These are phyloP conservation scores for Zoysia matrella DNA, from an alignment of 202 grass and related monocot genomes.

Conservation along the genomic window DNA sequence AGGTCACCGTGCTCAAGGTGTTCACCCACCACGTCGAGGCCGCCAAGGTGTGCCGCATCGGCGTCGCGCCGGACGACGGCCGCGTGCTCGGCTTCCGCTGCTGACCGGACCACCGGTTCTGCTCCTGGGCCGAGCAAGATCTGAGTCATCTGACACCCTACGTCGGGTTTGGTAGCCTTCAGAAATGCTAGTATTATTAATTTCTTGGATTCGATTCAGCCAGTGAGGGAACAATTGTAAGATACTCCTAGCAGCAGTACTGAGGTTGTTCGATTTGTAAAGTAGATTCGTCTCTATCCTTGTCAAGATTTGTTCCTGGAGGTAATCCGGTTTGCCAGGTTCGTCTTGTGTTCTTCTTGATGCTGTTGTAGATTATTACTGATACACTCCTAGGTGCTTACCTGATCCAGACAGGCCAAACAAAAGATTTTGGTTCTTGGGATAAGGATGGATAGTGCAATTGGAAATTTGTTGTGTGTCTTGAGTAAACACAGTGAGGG, in stretches of 20 bases:
- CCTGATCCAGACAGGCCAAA: constrained; percentile 48
- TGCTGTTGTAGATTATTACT: constrained; percentile 26
- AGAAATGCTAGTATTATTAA: neutral
- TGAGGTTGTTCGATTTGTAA: constrained; percentile 30
- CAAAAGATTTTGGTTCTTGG: constrained; percentile 53
- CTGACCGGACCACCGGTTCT: constrained; percentile 38
- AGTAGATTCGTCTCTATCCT: constrained; percentile 11
- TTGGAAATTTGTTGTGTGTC: constrained; percentile 8
- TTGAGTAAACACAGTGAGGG: neutral
- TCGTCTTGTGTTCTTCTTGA: neutral
- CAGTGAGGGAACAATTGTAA: constrained; percentile 26
- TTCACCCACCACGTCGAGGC: constrained; percentile 88
- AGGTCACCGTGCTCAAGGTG: constrained; percentile 70
- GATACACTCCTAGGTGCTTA: constrained; percentile 2
- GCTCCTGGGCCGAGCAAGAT: constrained; percentile 34
- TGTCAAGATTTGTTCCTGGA: neutral
- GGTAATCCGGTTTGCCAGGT: neutral
- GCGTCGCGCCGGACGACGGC: constrained; percentile 61
- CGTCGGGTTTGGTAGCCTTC: neutral
- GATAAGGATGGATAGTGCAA: constrained; percentile 21
- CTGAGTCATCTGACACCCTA: neutral
- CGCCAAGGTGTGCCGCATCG: constrained; percentile 67
- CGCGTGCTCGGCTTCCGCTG: constrained; percentile 79
- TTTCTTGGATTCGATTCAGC: constrained; percentile 24
- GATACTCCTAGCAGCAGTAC: constrained; percentile 5